phyloP scores from a whole-genome alignment of 208 protist genomes.

The Leptomonas seymouri region DNA sequence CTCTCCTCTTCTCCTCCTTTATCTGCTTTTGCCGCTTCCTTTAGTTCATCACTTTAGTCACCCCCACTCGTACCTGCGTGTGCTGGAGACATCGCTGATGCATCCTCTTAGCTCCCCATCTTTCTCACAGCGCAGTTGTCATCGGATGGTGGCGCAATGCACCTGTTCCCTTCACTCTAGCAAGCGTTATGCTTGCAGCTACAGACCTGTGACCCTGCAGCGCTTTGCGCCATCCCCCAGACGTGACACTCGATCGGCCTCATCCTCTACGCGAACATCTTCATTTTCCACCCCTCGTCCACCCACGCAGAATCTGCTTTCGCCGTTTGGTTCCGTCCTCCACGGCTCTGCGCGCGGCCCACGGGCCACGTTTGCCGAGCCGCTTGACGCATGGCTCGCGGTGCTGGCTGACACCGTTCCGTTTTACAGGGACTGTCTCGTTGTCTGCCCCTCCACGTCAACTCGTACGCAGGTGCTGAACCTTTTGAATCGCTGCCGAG shows the following conservation, averaged over 20 bases:
- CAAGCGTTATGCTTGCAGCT: neutral
- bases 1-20: too few relatives aligned
- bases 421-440: constrained; percentile 70
- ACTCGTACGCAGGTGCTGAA: constrained; percentile 22
- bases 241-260: neutral
- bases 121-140: too few relatives aligned
- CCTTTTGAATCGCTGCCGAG: constrained; percentile 43
- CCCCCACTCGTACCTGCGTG: too few relatives aligned
- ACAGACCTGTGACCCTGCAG: neutral
- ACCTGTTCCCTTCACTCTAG: constrained; percentile 1
- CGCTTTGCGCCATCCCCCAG: neutral
- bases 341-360: constrained; percentile 53
- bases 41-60: too few relatives aligned
- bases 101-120: too few relatives aligned
- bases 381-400: constrained; percentile 76
- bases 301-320: constrained; percentile 26
- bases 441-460: constrained; percentile 61
- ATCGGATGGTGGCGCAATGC: too few relatives aligned
- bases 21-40: too few relatives aligned
- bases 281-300: constrained; percentile 14
- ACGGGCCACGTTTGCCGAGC: constrained; percentile 57
- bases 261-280: neutral
- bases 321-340: constrained; percentile 48
- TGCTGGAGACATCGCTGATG: too few relatives aligned
- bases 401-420: constrained; percentile 71